Base-by-base conservation (phyloP, 257 asterid species). In the Buddleja alternifolia region DNA sequence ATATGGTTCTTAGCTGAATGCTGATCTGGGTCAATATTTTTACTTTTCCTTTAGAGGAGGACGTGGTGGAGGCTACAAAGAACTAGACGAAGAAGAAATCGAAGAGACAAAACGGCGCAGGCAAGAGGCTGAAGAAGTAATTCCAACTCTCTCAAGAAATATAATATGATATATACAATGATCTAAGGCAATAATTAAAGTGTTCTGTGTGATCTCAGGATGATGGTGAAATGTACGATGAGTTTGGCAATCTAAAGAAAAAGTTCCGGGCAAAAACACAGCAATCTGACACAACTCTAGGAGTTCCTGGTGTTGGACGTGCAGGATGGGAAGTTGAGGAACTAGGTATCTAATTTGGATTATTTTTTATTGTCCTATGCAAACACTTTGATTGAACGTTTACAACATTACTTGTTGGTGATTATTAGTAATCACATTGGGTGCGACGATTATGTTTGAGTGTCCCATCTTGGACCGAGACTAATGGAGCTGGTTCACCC, bases 301-400 rank as follows among this genome's bases (percentile, higher is more conserved):
- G 73, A 45, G 77, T 82, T 71, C 93, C 96, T 58, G 99, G 99
- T 29, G 89, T 81, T 68, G 99, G 99, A 46, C 99, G 97, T 42
- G 97, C 96, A 17, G 99, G 99, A 72, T 93, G 99, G 99, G 96
- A 90, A 79, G 96, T 92, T 52, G 99, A 90, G 69, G 97, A 90
- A 76, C 60, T 90, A 83, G 96, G 99, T 88, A 82, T 17, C 1
- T 60, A 6, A 54, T 51, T 48, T 25, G 8, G 65, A 14, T 74
- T 4, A 11, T 32, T 67, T 63, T n/a, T 60, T 68, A 20, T 59
- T 23, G 40, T 60, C 34, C 36, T 50, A 25, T 23, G 1, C 42
- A 24, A 17, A 15, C 10, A 4, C 5, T 42, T 19, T 48, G 12
- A 20, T 50, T 66, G 61, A 17, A 73, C 37, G 51, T 60, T 25